A percentile compares a stretch with the other conserved stretches of the same genome.
phyloP scores from a whole-genome alignment of 805 yeast genomes.

The Teunomyces pallodes region DNA sequence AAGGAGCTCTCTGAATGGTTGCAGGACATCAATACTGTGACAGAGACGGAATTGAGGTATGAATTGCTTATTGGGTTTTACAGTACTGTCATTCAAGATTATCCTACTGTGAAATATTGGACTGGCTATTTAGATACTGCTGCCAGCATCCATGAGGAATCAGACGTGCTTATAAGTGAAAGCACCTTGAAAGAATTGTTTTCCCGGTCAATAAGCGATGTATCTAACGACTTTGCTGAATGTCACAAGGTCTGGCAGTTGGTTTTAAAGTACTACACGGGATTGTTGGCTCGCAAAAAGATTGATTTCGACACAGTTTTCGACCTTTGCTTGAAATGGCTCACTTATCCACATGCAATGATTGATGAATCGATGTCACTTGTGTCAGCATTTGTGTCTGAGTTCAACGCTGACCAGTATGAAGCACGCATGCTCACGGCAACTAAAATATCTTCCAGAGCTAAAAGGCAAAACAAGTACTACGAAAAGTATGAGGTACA shows the following conservation, averaged over 20 bases:
- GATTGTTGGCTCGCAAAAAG: slow-evolving; percentile 7
- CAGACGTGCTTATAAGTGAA: slow-evolving; percentile 1
- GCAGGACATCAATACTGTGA: slow-evolving; percentile 15
- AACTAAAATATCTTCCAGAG: slow-evolving; percentile 25
- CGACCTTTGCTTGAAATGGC: slow-evolving; percentile 25
- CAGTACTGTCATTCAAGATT: slow-evolving; percentile 13
- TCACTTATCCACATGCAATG: slow-evolving; percentile 39
- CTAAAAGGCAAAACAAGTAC: slow-evolving; percentile 25
- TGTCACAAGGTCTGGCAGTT: slow-evolving; percentile 21
- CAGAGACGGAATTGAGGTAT: slow-evolving; percentile 7
- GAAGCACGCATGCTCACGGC: slow-evolving; percentile 36
- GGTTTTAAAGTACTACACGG: slow-evolving; percentile 7
- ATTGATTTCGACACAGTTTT: slow-evolving; percentile 15
- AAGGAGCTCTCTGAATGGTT: slow-evolving; percentile 16
- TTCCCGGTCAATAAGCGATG: slow-evolving; percentile 18
- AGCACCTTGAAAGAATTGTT: slow-evolving; percentile 8
- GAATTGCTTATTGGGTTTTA: slow-evolving; percentile 14
- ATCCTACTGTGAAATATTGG: slow-evolving; percentile 23
- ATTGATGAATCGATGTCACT: slow-evolving; percentile 39
- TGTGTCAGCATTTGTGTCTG: slow-evolving; percentile 41
- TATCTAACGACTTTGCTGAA: slow-evolving; percentile 23
- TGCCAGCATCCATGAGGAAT: neutral
- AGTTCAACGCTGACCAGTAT: slow-evolving; percentile 25
- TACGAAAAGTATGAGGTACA: slow-evolving; percentile 36
- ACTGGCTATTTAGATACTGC: slow-evolving; percentile 14